A percentile compares a stretch with the other conserved stretches of the same genome.
Evolutionary conservation across 148 eudicot genomes (phyloP).

Genomic region (Mesembryanthemum crystallinum): DNA sequence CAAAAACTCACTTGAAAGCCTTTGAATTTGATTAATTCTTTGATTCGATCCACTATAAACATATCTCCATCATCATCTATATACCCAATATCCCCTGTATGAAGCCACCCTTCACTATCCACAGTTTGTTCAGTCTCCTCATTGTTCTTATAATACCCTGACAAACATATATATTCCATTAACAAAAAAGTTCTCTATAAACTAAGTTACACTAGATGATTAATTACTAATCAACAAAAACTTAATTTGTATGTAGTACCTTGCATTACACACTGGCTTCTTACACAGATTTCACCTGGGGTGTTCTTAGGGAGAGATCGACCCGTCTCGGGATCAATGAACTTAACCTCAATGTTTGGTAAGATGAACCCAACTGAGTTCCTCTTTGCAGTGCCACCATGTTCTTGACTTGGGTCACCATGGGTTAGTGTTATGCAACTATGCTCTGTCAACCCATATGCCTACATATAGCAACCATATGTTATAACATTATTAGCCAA

Average conservation of each 20-base stretch:
- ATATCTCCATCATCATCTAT: constrained; percentile 93
- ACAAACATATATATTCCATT: no score
- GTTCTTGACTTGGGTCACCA: constrained; percentile 60
- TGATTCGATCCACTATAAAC: constrained; percentile 87
- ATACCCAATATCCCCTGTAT: constrained; percentile 90
- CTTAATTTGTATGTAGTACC: constrained; percentile 32
- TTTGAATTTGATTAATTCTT: constrained; percentile 90
- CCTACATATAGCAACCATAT: constrained; percentile 32
- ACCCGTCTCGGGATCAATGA: constrained; percentile 70
- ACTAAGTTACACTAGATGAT: not conserved
- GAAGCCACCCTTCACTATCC: constrained; percentile 86
- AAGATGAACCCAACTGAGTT: constrained; percentile 87
- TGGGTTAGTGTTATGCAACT: constrained; percentile 90
- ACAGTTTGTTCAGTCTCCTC: constrained; percentile 71
- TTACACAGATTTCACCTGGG: constrained; percentile 78
- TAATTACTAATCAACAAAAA: not conserved
- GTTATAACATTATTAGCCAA: not conserved
- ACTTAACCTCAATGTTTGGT: constrained; percentile 85
- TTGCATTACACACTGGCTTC: constrained; percentile 94
- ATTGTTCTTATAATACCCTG: constrained; percentile 83
- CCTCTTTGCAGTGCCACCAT: constrained; percentile 57
- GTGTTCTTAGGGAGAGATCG: constrained; percentile 69
- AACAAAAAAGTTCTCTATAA: not conserved
- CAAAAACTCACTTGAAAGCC: constrained; percentile 69
- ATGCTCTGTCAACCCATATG: constrained; percentile 90